Base-by-base conservation (phyloP, 495 filamentous ascomycete species). In the Collariella sp. region DNA sequence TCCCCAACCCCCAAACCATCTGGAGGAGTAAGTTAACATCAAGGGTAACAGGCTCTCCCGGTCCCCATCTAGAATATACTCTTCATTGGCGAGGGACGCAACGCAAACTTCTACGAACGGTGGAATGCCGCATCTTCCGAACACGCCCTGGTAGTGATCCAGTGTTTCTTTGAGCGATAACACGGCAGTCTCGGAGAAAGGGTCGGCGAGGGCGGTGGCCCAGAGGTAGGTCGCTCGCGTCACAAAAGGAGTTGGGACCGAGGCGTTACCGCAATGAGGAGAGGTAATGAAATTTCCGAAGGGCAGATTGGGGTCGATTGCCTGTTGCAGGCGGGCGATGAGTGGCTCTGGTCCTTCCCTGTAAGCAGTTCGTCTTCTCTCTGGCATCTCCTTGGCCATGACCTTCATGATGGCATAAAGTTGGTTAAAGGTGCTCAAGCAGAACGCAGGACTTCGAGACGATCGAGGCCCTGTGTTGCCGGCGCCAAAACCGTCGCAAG, bases 381-480 rank as follows among this genome's bases (percentile, higher is more conserved):
- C 23, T 5, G 41, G 26, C 35, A 43, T 38, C 19, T 59, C 48
- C 9, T 24, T n/a, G 20, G 52, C 40, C 5, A 62, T 52, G 13
- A 54, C 41, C 53, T 45, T 56, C 41, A 59, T 39, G 40, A 56
- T 60, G 22, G 59, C 58, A 61, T 39, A 64, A 15, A 85, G 49
- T 36, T 79, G 72, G 60, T 86, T 86, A 63, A 86, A 84, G 26
- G 79, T 83, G 63, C 79, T 85, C 6, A 83, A 60, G 42, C 77
- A 73, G n/a, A 76, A 72, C 0, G 79, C 67, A 11, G 83, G 81
- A 24, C 73, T 77, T 31, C 78, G 73, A 7, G 75, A 58, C 59
- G 52, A 66, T 65, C 52, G 67, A 70, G 33, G 60, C 60, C 20
- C 67, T 61, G 26, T 54, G 50, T 50, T 45, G 58, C 35, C 44